A percentile compares a stretch with the other conserved stretches of the same genome.
Evolutionary conservation across 768 basidiomycete species (phyloP).

Genomic region (Mycena vitilis): DNA sequence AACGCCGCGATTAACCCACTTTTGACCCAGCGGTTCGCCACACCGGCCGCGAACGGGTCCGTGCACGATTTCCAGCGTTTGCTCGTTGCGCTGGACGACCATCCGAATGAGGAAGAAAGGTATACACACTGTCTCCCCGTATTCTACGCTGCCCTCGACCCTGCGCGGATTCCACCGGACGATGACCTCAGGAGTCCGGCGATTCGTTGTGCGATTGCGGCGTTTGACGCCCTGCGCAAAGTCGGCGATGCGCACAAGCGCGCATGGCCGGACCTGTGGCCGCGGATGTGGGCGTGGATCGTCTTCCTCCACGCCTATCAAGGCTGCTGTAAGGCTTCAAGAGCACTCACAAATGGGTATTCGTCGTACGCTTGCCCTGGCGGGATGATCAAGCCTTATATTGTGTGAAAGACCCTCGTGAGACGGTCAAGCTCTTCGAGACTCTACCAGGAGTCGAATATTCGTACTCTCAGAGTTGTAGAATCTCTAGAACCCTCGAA

Average conservation of each 20-base stretch:
- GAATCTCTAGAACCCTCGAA: no score
- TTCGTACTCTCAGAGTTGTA: no score
- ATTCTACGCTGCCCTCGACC: conserved; percentile 3
- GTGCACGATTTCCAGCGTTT: neutral
- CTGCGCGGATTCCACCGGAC: neutral
- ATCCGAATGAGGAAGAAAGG: neutral
- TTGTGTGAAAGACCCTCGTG: no score
- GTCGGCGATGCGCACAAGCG: neutral
- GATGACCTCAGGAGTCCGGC: neutral
- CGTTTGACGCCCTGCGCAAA: neutral
- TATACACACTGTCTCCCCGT: conserved; percentile 5
- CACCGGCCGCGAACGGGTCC: neutral
- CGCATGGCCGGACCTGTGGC: conserved; percentile 4
- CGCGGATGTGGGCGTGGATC: conserved; percentile 4
- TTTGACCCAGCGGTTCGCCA: neutral
- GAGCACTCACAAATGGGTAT: no score
- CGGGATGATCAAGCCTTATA: no score
- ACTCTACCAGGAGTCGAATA: no score
- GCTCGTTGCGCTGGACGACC: neutral
- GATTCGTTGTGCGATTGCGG: neutral
- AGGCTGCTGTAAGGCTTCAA: no score
- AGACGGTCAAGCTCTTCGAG: no score
- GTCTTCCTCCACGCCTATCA: neutral
- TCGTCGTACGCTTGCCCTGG: no score
- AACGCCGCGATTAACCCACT: neutral